phyloP scores from a whole-genome alignment of 495 filamentous ascomycete species.

The Talaromyces ruber region DNA sequence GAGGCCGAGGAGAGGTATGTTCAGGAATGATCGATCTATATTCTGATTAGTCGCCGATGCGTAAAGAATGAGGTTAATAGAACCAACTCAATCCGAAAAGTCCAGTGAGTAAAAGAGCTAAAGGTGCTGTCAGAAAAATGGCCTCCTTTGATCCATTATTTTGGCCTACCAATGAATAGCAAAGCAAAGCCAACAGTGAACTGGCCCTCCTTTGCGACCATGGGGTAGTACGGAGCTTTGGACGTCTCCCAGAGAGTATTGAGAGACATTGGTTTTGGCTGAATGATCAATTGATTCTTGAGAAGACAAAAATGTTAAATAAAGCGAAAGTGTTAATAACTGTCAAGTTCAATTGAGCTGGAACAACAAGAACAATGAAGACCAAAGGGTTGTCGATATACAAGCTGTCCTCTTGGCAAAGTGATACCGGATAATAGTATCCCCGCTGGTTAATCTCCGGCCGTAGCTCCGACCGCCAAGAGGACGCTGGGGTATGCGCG shows the following conservation, averaged over 20 bases:
- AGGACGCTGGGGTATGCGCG: neutral
- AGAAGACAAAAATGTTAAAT: neutral
- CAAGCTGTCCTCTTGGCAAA: slow-evolving; percentile 6
- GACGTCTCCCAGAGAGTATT: slow-evolving; percentile 86
- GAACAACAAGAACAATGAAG: neutral
- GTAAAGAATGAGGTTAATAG: slow-evolving; percentile 2
- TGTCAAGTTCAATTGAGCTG: neutral
- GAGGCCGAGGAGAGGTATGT: slow-evolving; percentile 67
- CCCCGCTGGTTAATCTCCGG: slow-evolving; percentile 1
- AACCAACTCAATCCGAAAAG: slow-evolving; percentile 76
- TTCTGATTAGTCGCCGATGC: slow-evolving; percentile 3
- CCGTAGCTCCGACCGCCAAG: neutral
- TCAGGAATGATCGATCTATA: slow-evolving; percentile 77
- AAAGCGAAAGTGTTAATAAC: neutral
- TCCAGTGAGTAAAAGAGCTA: slow-evolving; percentile 55
- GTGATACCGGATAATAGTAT: slow-evolving; percentile 1
- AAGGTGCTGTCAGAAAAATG: slow-evolving; percentile 3
- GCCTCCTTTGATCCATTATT: slow-evolving; percentile 2
- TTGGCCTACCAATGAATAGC: slow-evolving; percentile 51
- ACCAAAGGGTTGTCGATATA: neutral
- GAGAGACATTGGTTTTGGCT: slow-evolving; percentile 48
- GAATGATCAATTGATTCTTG: neutral
- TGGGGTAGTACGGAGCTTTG: slow-evolving; percentile 71
- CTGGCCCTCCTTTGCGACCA: slow-evolving; percentile 74
- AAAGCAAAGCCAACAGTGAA: slow-evolving; percentile 76